These are phyloP conservation scores for Wickerhamomyces hampshirensis DNA, from an alignment of 805 yeast species.

Conservation along the genomic window DNA sequence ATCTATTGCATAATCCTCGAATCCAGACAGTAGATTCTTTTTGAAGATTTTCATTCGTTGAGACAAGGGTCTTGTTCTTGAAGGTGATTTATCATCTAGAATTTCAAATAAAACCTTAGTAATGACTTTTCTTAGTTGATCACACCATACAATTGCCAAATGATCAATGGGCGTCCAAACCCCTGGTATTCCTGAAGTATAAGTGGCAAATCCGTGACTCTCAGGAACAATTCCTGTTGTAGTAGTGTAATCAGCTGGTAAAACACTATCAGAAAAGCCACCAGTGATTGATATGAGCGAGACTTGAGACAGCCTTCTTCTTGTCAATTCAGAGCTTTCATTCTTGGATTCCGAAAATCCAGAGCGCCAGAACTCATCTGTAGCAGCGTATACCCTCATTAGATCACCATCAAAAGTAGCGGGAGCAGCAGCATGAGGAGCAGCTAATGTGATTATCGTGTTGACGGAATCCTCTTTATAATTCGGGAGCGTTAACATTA, in stretches of 20 bases:
- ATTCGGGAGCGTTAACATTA: slow-evolving; percentile 75
- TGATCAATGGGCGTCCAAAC: slow-evolving; percentile 97
- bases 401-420: slow-evolving; percentile 90
- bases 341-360: slow-evolving; percentile 49
- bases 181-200: slow-evolving; percentile 78
- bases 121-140: slow-evolving; percentile 66
- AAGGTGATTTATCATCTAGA: slow-evolving; percentile 42
- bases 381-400: slow-evolving; percentile 62
- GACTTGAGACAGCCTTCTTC: slow-evolving; percentile 47
- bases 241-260: slow-evolving; percentile 89
- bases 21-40: slow-evolving; percentile 44
- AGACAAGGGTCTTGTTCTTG: slow-evolving; percentile 46
- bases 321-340: slow-evolving; percentile 31
- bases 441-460: slow-evolving; percentile 77
- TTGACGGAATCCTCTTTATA: slow-evolving; percentile 69
- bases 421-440: slow-evolving; percentile 93
- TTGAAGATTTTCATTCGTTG: slow-evolving; percentile 58
- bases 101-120: slow-evolving; percentile 57
- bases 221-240: slow-evolving; percentile 67
- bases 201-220: slow-evolving; percentile 74
- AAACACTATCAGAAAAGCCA: slow-evolving; percentile 68
- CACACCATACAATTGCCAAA: slow-evolving; percentile 95
- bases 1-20: slow-evolving; percentile 39
- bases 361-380: slow-evolving; percentile 76
- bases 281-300: slow-evolving; percentile 86